phyloP scores from a whole-genome alignment of 345 rosid genomes.

The Pistacia atlantica region DNA sequence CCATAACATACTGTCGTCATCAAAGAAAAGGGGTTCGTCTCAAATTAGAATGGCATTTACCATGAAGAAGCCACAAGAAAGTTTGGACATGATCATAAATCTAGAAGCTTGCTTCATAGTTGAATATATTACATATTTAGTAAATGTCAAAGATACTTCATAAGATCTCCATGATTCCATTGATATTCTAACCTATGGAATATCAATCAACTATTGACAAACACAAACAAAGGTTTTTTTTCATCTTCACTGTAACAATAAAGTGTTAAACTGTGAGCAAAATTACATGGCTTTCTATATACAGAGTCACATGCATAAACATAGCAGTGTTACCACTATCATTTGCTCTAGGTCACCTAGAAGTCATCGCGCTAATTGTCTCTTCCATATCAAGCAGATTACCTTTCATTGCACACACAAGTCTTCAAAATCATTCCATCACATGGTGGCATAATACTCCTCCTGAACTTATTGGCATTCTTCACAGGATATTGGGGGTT shows the following conservation, averaged over 20 bases:
- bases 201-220: neutral
- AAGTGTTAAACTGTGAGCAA: neutral
- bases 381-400: too few relatives aligned
- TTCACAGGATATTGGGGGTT: too few relatives aligned
- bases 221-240: neutral
- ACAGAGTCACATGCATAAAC: neutral
- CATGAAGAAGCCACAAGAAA: neutral
- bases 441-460: too few relatives aligned
- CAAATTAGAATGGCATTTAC: conserved; percentile 1
- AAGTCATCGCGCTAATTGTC: too few relatives aligned
- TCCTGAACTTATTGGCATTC: too few relatives aligned
- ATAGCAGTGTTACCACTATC: too few relatives aligned
- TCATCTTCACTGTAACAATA: neutral
- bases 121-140: neutral
- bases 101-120: neutral
- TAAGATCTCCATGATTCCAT: neutral
- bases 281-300: neutral
- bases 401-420: too few relatives aligned
- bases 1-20: neutral
- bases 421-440: too few relatives aligned
- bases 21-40: neutral
- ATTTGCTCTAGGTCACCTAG: too few relatives aligned
- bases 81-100: neutral
- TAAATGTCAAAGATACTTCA: neutral
- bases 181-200: neutral